Base-by-base conservation (phyloP, 2,329 filamentous ascomycete species). In the Purpureocillium lavendulum region DNA sequence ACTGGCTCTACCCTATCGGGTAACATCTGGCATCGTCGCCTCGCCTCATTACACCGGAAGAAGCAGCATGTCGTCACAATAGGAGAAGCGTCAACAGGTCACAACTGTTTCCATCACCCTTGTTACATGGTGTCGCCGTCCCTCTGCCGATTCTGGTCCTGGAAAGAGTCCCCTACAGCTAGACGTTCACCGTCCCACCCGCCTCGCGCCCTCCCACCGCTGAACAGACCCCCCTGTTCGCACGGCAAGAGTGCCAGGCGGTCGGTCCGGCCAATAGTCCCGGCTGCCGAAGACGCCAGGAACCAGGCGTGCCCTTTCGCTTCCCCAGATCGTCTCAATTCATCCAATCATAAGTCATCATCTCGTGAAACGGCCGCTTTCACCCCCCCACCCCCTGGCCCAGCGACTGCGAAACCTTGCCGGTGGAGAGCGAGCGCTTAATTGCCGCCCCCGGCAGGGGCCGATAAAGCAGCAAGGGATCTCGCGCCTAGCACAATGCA, bases 281-380 rank as follows among this genome's bases (percentile, higher is more conserved):
- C 40, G 38, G 43, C 49, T 50, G 47, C 52, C 51, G 43, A 52
- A 51, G 45, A 47, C 42, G 40, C 45, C 41, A 48, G 45, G 53
- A 47, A 56, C 59, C 60, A 64, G 65, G 65, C 61, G 65, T 71
- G 65, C 62, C 64, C 68, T 65, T 66, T 60, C 48, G 15, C 51
- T 49, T 57, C 50, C 48, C 49, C 50, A 58, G 53, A 54, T 54
- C 52, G 46, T 55, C 54, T 46, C 40, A 37, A 39, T 50, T 33
- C 50, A 50, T 64, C 71, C 72, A 76, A 75, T 76, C 71, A 75
- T 69, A 63, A 64, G 51, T 67, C 69, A 60, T 71, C 61, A 63
- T 49, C 55, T 64, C 63, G 59, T 70, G 59, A 64, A 66, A 66
- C 57, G 61, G 49, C 55, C 57, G 53, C 58, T 57, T 44, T 43